A percentile compares a stretch with the other conserved stretches of the same genome.
Conservation (phyloP, 257 asterid species). For the Coffea eugenioides region DNA sequence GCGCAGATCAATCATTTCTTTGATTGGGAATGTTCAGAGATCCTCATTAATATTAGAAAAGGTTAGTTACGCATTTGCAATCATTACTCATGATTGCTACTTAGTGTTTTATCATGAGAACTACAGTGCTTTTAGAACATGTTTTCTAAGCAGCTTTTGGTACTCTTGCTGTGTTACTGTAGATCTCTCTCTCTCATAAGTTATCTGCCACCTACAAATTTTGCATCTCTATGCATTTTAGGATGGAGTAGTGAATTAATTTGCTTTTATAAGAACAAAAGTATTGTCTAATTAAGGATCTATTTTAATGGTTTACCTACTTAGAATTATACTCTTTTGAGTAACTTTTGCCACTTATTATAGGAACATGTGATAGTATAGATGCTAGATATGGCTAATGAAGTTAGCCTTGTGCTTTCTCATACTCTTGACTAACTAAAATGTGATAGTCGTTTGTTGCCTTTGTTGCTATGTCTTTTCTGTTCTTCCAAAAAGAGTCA, state of each 20-base stretch:
- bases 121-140: neutral
- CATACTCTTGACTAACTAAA: neutral
- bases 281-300: no score
- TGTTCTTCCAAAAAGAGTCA: neutral
- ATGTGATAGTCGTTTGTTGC: neutral
- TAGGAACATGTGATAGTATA: neutral
- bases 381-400: neutral
- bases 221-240: neutral
- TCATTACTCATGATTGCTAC: neutral
- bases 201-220: neutral
- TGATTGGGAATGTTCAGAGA: slow-evolving; percentile 72
- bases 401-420: neutral
- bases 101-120: neutral
- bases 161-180: neutral
- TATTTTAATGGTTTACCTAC: neutral
- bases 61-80: slow-evolving; percentile 23
- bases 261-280: neutral
- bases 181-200: neutral
- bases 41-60: slow-evolving; percentile 69
- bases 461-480: neutral
- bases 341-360: neutral
- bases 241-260: neutral
- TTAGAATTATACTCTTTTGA: neutral
- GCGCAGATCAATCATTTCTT: slow-evolving; percentile 67
- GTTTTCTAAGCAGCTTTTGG: neutral